phyloP scores from a whole-genome alignment of 495 filamentous ascomycete genomes.

The Cryomyces antarcticus region DNA sequence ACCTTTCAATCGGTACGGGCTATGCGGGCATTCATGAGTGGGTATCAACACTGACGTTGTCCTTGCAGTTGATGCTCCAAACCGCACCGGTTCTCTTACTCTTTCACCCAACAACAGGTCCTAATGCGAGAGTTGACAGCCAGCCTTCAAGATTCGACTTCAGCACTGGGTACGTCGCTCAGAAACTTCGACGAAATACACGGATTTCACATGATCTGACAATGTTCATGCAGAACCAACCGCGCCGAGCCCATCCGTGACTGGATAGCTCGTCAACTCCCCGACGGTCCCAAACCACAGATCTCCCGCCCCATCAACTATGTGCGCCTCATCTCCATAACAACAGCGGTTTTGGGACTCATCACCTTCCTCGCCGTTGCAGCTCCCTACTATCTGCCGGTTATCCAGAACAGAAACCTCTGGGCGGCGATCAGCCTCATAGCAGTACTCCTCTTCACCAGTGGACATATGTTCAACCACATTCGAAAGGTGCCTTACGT shows the following conservation, averaged over 20 bases:
- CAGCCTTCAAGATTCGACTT: conserved; percentile 77
- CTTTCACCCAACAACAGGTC: conserved; percentile 77
- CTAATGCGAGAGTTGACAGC: conserved; percentile 46
- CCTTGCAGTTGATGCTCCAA: conserved; percentile 71
- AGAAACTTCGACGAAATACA: not conserved
- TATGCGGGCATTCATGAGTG: not conserved
- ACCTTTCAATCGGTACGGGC: conserved; percentile 68
- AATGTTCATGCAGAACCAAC: conserved; percentile 31
- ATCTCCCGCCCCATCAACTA: conserved; percentile 79
- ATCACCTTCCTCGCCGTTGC: conserved; percentile 49
- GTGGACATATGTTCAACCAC: conserved; percentile 98
- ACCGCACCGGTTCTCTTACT: conserved; percentile 78
- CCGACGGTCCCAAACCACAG: conserved; percentile 48
- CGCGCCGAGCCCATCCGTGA: conserved; percentile 55
- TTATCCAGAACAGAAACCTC: conserved; percentile 75
- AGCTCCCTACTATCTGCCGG: conserved; percentile 67
- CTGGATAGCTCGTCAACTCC: conserved; percentile 63
- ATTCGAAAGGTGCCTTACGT: conserved; percentile 96
- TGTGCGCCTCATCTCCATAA: conserved; percentile 44
- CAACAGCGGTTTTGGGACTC: conserved; percentile 44
- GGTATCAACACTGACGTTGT: conserved; percentile 3
- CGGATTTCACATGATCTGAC: not conserved
- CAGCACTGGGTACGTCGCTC: conserved; percentile 40
- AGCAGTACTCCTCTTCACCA: conserved; percentile 80
- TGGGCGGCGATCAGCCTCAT: conserved; percentile 89